Conservation (phyloP, 2,329 filamentous ascomycete species). For the Pestalotiopsis sp. region DNA sequence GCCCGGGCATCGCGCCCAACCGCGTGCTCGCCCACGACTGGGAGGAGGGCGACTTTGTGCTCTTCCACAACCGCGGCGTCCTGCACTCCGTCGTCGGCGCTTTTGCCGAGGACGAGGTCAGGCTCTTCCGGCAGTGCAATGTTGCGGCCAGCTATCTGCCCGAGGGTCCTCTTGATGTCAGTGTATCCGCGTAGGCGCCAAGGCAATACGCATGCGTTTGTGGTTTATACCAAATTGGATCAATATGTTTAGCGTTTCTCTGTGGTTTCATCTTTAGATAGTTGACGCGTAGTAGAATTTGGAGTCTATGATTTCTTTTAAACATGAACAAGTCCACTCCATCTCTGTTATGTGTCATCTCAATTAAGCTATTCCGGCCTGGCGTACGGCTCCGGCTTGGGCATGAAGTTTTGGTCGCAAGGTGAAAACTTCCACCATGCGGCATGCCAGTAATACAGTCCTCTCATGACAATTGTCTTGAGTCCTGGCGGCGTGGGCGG, state of each 20-base stretch:
- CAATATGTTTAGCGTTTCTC: not conserved
- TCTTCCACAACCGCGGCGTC: constrained; percentile 79
- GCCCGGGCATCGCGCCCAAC: constrained; percentile 70
- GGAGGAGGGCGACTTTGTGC: constrained; percentile 74
- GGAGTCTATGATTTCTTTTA: not conserved
- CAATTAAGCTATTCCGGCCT: not conserved
- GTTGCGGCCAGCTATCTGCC: constrained; percentile 67
- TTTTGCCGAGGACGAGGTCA: constrained; percentile 72
- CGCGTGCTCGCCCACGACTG: constrained; percentile 76
- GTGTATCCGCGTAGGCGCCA: not conserved
- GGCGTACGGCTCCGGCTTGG: not conserved
- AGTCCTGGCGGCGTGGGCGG: constrained; percentile 5
- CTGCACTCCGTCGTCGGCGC: constrained; percentile 77
- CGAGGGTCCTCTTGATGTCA: constrained; percentile 42
- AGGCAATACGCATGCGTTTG: not conserved
- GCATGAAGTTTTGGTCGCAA: constrained; percentile 13
- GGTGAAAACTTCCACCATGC: constrained; percentile 11
- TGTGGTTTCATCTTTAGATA: not conserved
- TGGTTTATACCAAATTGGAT: not conserved
- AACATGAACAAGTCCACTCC: not conserved
- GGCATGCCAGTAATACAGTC: not conserved
- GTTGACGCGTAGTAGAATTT: not conserved
- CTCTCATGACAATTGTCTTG: not conserved
- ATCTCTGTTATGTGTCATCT: not conserved
- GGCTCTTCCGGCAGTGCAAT: constrained; percentile 79